Evolutionary conservation across 371 early-diverging fungal species (phyloP).

Genomic region (Rhizopus arrhizus): DNA sequence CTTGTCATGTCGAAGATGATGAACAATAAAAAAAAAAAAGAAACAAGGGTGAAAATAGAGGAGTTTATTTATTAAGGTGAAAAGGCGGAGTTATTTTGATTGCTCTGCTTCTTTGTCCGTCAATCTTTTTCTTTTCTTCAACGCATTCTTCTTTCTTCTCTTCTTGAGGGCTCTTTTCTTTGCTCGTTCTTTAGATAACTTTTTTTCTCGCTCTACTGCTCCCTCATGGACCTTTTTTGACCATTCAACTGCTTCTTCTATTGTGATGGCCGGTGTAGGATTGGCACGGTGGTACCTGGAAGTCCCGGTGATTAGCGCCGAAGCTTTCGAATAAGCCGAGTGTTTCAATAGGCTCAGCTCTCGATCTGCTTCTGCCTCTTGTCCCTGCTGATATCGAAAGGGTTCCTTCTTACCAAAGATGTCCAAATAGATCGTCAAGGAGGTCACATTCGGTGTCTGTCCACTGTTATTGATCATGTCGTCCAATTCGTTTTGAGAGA

Average conservation of each 20-base stretch:
- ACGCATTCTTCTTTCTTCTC: slow-evolving; percentile 5
- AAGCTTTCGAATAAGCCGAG: slow-evolving; percentile 16
- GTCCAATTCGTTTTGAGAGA: slow-evolving; percentile 4
- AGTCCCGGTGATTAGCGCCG: slow-evolving; percentile 18
- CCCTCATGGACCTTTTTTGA: slow-evolving; percentile 9
- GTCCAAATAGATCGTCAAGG: slow-evolving; percentile 19
- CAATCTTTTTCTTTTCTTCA: slow-evolving; percentile 7
- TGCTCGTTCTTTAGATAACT: neutral
- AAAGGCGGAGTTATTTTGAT: neutral
- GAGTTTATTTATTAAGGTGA: neutral
- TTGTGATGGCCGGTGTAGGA: slow-evolving; percentile 27
- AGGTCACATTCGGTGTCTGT: slow-evolving; percentile 7
- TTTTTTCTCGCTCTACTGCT: slow-evolving; percentile 2
- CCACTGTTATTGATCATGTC: slow-evolving; percentile 11
- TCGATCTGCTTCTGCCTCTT: slow-evolving; percentile 31
- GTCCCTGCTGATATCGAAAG: slow-evolving; percentile 30
- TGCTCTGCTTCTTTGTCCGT: neutral
- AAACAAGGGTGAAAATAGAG: neutral
- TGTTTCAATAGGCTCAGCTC: slow-evolving; percentile 24
- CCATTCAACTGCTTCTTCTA: slow-evolving; percentile 23
- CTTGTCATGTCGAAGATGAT: slow-evolving; percentile 1
- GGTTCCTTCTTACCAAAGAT: slow-evolving; percentile 27
- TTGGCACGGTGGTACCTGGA: slow-evolving; percentile 34
- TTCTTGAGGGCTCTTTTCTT: slow-evolving; percentile 2
- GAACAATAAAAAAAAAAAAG: neutral